Evolutionary conservation across 768 basidiomycete species (phyloP).

Genomic region (Astraeus odoratus): DNA sequence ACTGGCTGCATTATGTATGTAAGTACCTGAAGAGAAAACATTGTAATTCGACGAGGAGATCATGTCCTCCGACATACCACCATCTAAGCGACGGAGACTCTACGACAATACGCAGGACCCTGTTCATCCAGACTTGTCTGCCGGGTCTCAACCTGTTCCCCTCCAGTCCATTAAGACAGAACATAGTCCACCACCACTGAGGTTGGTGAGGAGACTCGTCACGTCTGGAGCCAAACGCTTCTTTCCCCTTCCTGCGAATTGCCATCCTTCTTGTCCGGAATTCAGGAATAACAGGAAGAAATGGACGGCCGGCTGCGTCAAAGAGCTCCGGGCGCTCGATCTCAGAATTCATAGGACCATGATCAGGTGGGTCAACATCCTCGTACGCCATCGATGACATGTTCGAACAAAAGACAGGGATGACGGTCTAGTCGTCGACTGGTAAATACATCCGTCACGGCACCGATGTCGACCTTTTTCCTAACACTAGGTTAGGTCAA

Average conservation of each 20-base stretch:
- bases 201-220: conserved; percentile 17
- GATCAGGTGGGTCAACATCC: conserved; percentile 19
- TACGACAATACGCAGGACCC: background rate
- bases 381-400: background rate
- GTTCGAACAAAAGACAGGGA: conserved; percentile 12
- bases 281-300: conserved; percentile 16
- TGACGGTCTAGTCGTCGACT: conserved; percentile 26
- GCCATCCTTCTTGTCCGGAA: conserved; percentile 12
- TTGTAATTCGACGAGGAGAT: background rate
- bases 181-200: conserved; percentile 12
- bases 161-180: conserved; percentile 16
- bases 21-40: no score
- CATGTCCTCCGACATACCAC: background rate
- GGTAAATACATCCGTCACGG: conserved; percentile 10
- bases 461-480: background rate
- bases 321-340: conserved; percentile 14
- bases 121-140: background rate
- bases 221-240: conserved; percentile 23
- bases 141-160: no score
- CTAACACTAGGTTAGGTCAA: conserved; percentile 18
- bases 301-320: conserved; percentile 16
- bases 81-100: conserved; percentile 13
- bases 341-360: conserved; percentile 20
- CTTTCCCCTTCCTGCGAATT: conserved; percentile 20
- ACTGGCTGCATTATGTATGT: no score